Conservation (phyloP, 495 filamentous ascomycete genomes). For the Neurospora sp. region DNA sequence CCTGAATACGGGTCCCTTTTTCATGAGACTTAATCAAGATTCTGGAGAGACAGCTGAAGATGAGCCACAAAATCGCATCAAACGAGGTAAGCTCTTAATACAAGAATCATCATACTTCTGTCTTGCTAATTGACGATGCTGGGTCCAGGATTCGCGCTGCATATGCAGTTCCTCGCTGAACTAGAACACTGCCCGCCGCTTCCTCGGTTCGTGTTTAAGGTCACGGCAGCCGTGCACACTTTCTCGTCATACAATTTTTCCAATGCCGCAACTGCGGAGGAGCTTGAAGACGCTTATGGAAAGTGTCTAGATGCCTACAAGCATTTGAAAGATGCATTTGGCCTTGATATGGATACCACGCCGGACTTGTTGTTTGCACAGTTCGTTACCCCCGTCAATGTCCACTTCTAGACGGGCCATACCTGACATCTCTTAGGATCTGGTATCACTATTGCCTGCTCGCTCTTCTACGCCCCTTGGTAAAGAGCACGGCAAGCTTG, state of each 20-base stretch:
- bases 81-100: constrained; percentile 11
- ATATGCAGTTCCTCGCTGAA: constrained; percentile 16
- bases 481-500: constrained; percentile 9
- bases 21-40: constrained; percentile 15
- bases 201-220: constrained; percentile 15
- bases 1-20: constrained; percentile 15
- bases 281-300: constrained; percentile 17
- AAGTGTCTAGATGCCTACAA: constrained; percentile 10
- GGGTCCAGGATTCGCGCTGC: constrained; percentile 12
- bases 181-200: constrained; percentile 13
- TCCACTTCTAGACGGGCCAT: not conserved
- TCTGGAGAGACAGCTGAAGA: constrained; percentile 11
- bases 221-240: constrained; percentile 17
- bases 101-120: not conserved
- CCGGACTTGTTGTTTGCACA: constrained; percentile 17
- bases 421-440: constrained; percentile 9
- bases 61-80: constrained; percentile 11
- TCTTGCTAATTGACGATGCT: not conserved
- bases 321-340: constrained; percentile 1
- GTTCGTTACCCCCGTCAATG: not conserved
- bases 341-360: not conserved
- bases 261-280: constrained; percentile 15
- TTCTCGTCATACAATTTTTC: constrained; percentile 19
- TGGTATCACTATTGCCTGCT: constrained; percentile 22
- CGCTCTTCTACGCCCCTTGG: constrained; percentile 16